These are phyloP conservation scores for Pythium brassicae DNA, from an alignment of 352 stramenopile genomes.

Conservation along the genomic window DNA sequence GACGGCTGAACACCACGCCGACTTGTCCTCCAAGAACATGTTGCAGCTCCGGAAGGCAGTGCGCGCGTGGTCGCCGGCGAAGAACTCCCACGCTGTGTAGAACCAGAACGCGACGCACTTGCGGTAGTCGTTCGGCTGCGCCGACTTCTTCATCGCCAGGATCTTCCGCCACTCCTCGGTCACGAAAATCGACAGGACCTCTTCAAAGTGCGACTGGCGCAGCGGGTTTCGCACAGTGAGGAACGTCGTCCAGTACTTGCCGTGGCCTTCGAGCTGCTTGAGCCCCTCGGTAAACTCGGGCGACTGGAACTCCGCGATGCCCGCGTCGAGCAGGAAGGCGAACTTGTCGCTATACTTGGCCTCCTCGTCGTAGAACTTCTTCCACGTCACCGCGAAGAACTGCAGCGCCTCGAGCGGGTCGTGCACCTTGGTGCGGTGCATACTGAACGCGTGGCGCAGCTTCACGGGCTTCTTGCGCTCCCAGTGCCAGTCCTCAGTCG, in stretches of 20 bases:
- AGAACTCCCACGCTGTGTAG: slow-evolving; percentile 82
- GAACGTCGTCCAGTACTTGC: slow-evolving; percentile 83
- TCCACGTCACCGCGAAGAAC: slow-evolving; percentile 86
- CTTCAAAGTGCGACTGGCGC: slow-evolving; percentile 66
- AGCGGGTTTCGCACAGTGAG: slow-evolving; percentile 73
- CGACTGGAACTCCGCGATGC: slow-evolving; percentile 59
- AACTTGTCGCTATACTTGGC: slow-evolving; percentile 87
- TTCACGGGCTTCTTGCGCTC: slow-evolving; percentile 84
- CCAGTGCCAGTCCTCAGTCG: slow-evolving; percentile 76
- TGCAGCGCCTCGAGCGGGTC: slow-evolving; percentile 73
- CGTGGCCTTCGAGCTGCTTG: slow-evolving; percentile 74
- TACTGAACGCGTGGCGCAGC: slow-evolving; percentile 73
- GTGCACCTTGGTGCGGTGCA: slow-evolving; percentile 67
- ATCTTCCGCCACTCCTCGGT: slow-evolving; percentile 73
- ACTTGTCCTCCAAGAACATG: slow-evolving; percentile 80
- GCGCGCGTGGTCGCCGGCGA: slow-evolving; percentile 69
- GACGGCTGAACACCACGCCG: slow-evolving; percentile 26
- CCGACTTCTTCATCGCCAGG: slow-evolving; percentile 76
- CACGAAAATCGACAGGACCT: slow-evolving; percentile 67
- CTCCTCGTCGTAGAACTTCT: slow-evolving; percentile 87
- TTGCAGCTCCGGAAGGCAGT: slow-evolving; percentile 78
- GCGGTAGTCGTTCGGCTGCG: slow-evolving; percentile 82
- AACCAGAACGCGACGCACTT: slow-evolving; percentile 88
- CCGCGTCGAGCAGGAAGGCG: slow-evolving; percentile 65
- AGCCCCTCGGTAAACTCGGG: slow-evolving; percentile 66